Evolutionary conservation across 2,329 filamentous ascomycete genomes (phyloP), one percentile per base, ranked within the genome.

Genomic region (Ceratocystis colombiana): DNA sequence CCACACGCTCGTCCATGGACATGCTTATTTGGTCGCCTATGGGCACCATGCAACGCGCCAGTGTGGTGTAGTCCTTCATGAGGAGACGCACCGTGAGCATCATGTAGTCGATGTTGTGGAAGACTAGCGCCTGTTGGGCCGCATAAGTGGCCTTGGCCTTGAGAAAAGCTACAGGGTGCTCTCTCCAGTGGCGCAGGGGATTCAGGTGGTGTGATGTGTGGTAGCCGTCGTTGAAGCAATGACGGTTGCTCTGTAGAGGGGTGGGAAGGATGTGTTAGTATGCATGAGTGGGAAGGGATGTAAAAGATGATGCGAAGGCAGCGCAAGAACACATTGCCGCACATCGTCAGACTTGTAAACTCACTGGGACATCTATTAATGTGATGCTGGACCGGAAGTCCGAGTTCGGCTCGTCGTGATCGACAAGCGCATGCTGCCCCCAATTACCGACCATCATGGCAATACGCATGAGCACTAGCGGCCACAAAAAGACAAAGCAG

Each of bases 361-460:
- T 76, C 80, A 90, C 88, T 5, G 86, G 80, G 5, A 92, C 88
- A 71, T 93, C 89, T 65, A 93, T 85, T 28, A 93, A 73, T 0
- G 89, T 92, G 70, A 92, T 88, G 73, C 88, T 91, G 0, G 87
- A 90, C 45, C 88, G 80, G 71, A 86, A 92, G 72, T 93, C 88
- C 0, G 88, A 91, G 71, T 89, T 83, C 0, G 89, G 89, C 70
- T 90, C 85, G 12, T 84, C 77, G 22, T 86, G 82, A 71, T 93
- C 88, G 5, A 93, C 88, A 69, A 93, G 86, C 1, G 88, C 88
- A 73, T 93, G 89, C 73, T 93, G 89, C 2, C 88, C 89, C 88
- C 88, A 93, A 72, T 93, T 93, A 1, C 89, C 89, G 6, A 89
- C 80, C 89, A 92, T 93, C 69, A 93, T 74, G 0, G 85, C 88